A percentile compares a stretch with the other conserved stretches of the same genome.
phyloP scores from a whole-genome alignment of 495 filamentous ascomycete genomes.

The Penicillium ochrochloron region DNA sequence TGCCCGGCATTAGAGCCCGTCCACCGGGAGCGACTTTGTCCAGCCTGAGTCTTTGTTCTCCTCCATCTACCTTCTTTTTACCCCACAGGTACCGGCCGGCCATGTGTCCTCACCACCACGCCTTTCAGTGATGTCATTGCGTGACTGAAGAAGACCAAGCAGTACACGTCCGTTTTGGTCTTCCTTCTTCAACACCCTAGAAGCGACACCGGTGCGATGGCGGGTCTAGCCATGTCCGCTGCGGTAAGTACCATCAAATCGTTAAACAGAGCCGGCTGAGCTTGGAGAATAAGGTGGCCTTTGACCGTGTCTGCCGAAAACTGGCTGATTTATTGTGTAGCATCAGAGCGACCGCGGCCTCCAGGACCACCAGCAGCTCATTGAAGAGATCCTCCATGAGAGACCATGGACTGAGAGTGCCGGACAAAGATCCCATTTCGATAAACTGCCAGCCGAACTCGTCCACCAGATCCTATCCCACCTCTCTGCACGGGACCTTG shows the following conservation, averaged over 20 bases:
- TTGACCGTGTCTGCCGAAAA: neutral
- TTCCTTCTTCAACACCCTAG: slow-evolving; percentile 4
- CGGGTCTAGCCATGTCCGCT: neutral
- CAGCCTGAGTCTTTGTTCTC: neutral
- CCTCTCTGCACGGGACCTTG: slow-evolving; percentile 62
- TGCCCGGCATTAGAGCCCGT: slow-evolving; percentile 13
- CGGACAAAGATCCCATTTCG: slow-evolving; percentile 31
- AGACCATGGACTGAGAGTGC: slow-evolving; percentile 2
- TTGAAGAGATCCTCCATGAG: slow-evolving; percentile 22
- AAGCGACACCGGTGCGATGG: slow-evolving; percentile 11
- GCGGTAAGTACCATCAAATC: neutral
- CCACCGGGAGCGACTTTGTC: neutral
- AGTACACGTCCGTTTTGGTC: neutral
- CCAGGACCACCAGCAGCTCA: slow-evolving; percentile 7
- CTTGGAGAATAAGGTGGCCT: neutral
- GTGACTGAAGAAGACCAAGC: slow-evolving; percentile 17
- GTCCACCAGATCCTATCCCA: slow-evolving; percentile 64
- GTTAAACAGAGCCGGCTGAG: neutral
- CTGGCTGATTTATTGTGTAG: slow-evolving; percentile 8
- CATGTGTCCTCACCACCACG: slow-evolving; percentile 16
- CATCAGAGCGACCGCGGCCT: slow-evolving; percentile 10
- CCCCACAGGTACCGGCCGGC: neutral
- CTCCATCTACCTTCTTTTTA: neutral
- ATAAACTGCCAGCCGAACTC: slow-evolving; percentile 65
- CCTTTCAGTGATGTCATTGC: slow-evolving; percentile 33